These are phyloP conservation scores for Anisodus acutangulus DNA, from an alignment of 257 asterid species.

Conservation along the genomic window DNA sequence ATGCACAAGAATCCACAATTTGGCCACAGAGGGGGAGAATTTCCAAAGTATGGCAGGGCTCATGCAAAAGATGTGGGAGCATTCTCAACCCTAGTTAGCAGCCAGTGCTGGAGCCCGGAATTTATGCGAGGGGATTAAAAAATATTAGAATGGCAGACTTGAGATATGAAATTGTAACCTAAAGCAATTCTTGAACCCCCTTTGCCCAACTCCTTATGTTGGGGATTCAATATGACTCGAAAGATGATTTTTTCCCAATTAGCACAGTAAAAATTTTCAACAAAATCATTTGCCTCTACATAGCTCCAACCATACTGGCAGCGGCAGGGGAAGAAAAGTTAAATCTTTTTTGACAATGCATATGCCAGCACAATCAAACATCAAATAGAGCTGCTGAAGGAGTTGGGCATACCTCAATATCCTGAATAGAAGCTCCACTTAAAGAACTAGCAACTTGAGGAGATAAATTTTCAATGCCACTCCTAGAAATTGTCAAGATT, in stretches of 20 bases:
- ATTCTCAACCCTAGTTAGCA: constrained; percentile 7
- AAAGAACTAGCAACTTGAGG: constrained; percentile 52
- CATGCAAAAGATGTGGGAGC: neutral
- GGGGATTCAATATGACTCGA: neutral
- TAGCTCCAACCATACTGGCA: neutral
- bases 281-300: neutral
- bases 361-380: constrained; percentile 27
- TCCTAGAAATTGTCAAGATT: constrained; percentile 42
- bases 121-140: neutral
- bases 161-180: neutral
- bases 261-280: neutral
- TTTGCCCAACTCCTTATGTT: neutral
- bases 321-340: neutral
- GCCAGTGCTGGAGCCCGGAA: neutral
- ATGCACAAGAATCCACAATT: constrained; percentile 6
- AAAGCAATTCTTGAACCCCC: neutral
- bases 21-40: constrained; percentile 16
- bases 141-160: neutral
- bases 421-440: constrained; percentile 65
- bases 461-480: constrained; percentile 49
- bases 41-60: constrained; percentile 26
- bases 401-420: constrained; percentile 60
- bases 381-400: constrained; percentile 32
- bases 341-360: constrained; percentile 2
- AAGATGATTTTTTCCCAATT: neutral